Percentiles rank a stretch among this genome's conserved stretches.
Conservation (phyloP, 192 early-diverging fungal genomes). For the Coemansia sp. region DNA sequence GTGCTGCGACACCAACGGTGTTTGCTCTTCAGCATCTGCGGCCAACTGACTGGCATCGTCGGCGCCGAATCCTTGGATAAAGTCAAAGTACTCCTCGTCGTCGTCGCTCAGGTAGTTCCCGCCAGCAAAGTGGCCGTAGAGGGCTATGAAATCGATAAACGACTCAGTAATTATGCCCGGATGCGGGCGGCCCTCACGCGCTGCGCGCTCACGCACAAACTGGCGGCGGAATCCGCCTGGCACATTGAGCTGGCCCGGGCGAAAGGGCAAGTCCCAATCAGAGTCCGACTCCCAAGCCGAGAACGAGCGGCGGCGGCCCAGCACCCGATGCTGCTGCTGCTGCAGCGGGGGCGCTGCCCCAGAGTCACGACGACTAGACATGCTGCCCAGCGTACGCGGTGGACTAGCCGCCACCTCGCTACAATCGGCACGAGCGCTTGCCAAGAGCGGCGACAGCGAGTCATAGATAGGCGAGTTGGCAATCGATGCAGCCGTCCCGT, state of each 20-base stretch:
- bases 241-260: conserved; percentile 55
- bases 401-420: neutral
- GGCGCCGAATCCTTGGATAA: conserved; percentile 15
- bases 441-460: neutral
- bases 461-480: neutral
- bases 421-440: conserved; percentile 9
- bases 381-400: neutral
- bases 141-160: conserved; percentile 91
- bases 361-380: conserved; percentile 54
- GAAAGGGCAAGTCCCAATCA: conserved; percentile 41
- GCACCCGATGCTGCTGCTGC: conserved; percentile 21
- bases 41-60: neutral
- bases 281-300: conserved; percentile 51
- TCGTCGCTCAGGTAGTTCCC: conserved; percentile 85
- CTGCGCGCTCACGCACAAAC: conserved; percentile 76
- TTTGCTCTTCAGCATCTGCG: conserved; percentile 14
- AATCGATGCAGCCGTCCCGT: neutral
- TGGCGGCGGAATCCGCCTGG: conserved; percentile 92
- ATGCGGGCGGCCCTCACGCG: conserved; percentile 59
- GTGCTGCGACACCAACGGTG: conserved; percentile 18
- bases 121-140: conserved; percentile 95
- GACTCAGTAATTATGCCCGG: conserved; percentile 77
- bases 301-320: conserved; percentile 45
- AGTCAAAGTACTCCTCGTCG: conserved; percentile 62
- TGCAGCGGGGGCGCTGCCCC: conserved; percentile 33